Conservation (phyloP, 2,329 filamentous ascomycete species). For the Cryoendolithus antarcticus region DNA sequence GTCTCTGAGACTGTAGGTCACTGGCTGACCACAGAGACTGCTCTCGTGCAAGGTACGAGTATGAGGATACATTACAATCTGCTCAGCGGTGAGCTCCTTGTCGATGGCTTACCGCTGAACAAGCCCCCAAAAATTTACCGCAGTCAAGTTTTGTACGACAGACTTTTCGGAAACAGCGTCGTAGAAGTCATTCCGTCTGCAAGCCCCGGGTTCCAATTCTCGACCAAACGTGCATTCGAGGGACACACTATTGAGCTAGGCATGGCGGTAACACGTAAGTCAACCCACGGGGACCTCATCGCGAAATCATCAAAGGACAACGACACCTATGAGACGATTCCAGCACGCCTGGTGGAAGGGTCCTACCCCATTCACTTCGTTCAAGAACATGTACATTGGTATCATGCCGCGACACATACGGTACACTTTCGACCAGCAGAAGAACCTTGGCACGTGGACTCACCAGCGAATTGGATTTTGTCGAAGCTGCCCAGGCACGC, state of each 20-base stretch:
- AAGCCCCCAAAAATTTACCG: slow-evolving; percentile 43
- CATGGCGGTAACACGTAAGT: slow-evolving; percentile 21
- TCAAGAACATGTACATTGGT: slow-evolving; percentile 46
- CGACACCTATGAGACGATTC: slow-evolving; percentile 26
- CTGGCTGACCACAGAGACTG: slow-evolving; percentile 16
- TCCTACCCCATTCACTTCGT: slow-evolving; percentile 43
- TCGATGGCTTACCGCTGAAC: slow-evolving; percentile 38
- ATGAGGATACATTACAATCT: slow-evolving; percentile 33
- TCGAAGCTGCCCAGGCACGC: slow-evolving; percentile 29
- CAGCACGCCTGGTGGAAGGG: slow-evolving; percentile 15
- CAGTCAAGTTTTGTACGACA: slow-evolving; percentile 29
- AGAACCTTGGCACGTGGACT: slow-evolving; percentile 10
- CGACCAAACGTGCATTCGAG: slow-evolving; percentile 25
- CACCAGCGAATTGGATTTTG: slow-evolving; percentile 8
- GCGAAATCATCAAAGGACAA: slow-evolving; percentile 28
- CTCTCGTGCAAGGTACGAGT: slow-evolving; percentile 17
- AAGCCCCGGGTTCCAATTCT: slow-evolving; percentile 42
- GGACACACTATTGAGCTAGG: slow-evolving; percentile 45
- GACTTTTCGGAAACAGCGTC: slow-evolving; percentile 43
- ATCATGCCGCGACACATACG: slow-evolving; percentile 34
- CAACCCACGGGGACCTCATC: slow-evolving; percentile 20
- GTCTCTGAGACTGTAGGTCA: slow-evolving; percentile 6
- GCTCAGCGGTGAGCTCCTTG: slow-evolving; percentile 35
- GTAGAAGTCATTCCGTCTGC: slow-evolving; percentile 41
- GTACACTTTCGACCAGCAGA: slow-evolving; percentile 39